Evolutionary conservation across 2,329 filamentous ascomycete species (phyloP).

Genomic region (Nannizziopsis arthrosporioides): DNA sequence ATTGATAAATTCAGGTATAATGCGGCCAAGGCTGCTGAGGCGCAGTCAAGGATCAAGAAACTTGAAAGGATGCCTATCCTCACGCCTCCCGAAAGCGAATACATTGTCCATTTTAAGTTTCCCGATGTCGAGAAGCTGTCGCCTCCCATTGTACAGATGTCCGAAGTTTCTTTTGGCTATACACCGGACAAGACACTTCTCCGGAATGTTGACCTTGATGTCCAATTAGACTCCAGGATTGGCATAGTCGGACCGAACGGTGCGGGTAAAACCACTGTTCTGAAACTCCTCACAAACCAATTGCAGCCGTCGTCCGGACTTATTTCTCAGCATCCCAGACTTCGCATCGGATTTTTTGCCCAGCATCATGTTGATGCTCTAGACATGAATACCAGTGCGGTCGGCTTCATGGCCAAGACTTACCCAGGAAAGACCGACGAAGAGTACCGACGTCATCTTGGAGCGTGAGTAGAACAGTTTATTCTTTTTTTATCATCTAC

Average conservation of each 20-base stretch:
- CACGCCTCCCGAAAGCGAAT: slow-evolving; percentile 81
- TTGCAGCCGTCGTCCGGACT: slow-evolving; percentile 64
- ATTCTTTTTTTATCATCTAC: not conserved
- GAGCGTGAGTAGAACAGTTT: slow-evolving; percentile 53
- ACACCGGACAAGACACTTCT: slow-evolving; percentile 66
- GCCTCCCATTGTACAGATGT: slow-evolving; percentile 96
- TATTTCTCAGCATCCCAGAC: slow-evolving; percentile 76
- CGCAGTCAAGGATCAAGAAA: slow-evolving; percentile 98
- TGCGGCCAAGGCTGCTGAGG: slow-evolving; percentile 94
- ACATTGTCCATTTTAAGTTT: slow-evolving; percentile 93
- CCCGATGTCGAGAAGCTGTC: slow-evolving; percentile 96
- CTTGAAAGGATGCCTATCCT: slow-evolving; percentile 92
- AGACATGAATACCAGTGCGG: slow-evolving; percentile 76
- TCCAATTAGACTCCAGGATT: slow-evolving; percentile 94
- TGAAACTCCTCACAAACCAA: slow-evolving; percentile 90
- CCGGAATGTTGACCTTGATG: slow-evolving; percentile 80
- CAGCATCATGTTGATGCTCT: slow-evolving; percentile 97
- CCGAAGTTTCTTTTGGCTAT: slow-evolving; percentile 83
- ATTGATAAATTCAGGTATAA: slow-evolving; percentile 99
- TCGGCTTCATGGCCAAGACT: slow-evolving; percentile 88
- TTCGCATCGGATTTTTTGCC: slow-evolving; percentile 91
- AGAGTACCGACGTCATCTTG: slow-evolving; percentile 89
- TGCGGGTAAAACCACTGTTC: slow-evolving; percentile 94
- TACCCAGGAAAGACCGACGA: slow-evolving; percentile 90
- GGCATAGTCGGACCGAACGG: slow-evolving; percentile 99